These are phyloP conservation scores for Leishmania major DNA, from an alignment of 208 protist species.

Conservation along the genomic window DNA sequence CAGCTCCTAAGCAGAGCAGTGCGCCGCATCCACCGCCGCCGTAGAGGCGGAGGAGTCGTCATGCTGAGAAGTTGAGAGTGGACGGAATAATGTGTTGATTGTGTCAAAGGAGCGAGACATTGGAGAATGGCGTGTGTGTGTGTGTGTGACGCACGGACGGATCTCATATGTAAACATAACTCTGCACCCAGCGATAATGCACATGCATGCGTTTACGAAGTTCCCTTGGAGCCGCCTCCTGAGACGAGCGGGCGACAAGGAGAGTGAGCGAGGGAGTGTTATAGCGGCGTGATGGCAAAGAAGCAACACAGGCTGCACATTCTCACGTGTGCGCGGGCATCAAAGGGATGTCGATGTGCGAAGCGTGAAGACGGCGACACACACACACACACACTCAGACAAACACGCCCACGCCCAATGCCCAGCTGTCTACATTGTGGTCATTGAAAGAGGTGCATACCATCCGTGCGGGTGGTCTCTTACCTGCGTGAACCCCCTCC, in stretches of 20 bases:
- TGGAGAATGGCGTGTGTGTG: not conserved
- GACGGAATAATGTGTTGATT: not conserved
- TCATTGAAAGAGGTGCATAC: not conserved
- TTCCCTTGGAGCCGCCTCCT: not conserved
- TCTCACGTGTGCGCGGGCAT: not conserved
- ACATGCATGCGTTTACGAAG: not conserved
- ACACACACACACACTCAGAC: not conserved
- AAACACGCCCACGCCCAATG: not conserved
- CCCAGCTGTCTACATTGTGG: not conserved
- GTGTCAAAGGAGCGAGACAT: not conserved
- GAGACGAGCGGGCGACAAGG: not conserved
- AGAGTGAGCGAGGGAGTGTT: not conserved
- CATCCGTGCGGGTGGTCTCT: not conserved
- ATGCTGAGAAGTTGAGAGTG: not conserved
- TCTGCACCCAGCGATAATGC: not conserved
- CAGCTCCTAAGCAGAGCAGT: not conserved
- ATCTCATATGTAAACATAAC: not conserved
- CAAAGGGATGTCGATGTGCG: not conserved
- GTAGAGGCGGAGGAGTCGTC: not conserved
- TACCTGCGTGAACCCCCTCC: not conserved
- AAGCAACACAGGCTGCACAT: not conserved
- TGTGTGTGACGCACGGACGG: not conserved
- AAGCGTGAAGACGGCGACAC: not conserved
- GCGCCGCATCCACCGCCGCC: not conserved
- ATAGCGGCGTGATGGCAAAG: not conserved